A percentile compares a stretch with the other conserved stretches of the same genome.
phyloP scores from a whole-genome alignment of 2,329 filamentous ascomycete genomes.

The Westerdykella aurantiaca region DNA sequence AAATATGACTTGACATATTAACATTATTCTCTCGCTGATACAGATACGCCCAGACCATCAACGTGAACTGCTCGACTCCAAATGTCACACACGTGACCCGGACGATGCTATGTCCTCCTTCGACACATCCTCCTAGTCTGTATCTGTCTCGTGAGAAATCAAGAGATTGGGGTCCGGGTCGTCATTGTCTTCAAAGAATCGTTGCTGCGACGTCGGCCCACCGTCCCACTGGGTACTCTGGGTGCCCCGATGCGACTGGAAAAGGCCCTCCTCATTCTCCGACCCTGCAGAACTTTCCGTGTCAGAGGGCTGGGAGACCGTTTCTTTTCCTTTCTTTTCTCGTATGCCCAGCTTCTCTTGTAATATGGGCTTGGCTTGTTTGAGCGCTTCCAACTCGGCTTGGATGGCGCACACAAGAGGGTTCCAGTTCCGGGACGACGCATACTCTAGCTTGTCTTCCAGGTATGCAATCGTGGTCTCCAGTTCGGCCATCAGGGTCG shows the following conservation, averaged over 20 bases:
- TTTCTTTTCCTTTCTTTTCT: constrained; percentile 25
- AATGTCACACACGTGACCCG: no score
- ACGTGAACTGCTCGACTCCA: no score
- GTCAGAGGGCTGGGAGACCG: constrained; percentile 7
- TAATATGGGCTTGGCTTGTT: constrained; percentile 56
- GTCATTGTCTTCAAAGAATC: neutral
- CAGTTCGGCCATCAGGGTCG: constrained; percentile 44
- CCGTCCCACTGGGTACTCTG: neutral
- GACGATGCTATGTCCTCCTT: no score
- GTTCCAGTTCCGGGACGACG: constrained; percentile 63
- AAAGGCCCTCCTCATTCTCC: neutral
- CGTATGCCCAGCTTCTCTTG: constrained; percentile 30
- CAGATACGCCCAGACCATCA: no score
- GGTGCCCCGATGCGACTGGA: neutral
- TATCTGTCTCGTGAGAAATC: neutral
- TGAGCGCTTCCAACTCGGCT: constrained; percentile 64
- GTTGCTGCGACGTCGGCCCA: neutral
- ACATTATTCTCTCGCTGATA: no score
- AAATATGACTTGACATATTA: no score
- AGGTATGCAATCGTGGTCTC: constrained; percentile 51
- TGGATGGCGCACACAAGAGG: constrained; percentile 69
- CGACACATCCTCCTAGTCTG: no score
- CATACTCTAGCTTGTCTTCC: constrained; percentile 49
- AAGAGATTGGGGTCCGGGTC: neutral
- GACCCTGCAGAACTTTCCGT: neutral